These are phyloP conservation scores for Phycomyces blakesleeanus DNA, from an alignment of 192 early-diverging fungal genomes.

Conservation along the genomic window DNA sequence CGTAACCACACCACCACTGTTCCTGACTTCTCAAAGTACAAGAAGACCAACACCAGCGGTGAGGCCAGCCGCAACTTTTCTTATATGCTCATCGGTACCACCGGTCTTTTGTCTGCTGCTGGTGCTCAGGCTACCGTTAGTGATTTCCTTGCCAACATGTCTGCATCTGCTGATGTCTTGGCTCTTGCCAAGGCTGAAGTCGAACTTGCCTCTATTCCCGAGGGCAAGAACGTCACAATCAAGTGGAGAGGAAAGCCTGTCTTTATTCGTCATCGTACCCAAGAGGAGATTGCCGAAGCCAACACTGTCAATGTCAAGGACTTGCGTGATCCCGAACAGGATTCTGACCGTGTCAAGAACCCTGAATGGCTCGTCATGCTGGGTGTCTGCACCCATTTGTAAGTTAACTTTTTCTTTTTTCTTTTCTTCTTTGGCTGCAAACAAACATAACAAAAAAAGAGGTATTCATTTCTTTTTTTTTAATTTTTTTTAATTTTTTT, in stretches of 20 bases:
- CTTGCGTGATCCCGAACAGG: conserved; percentile 89
- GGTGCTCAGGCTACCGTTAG: conserved; percentile 89
- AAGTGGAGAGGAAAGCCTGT: conserved; percentile 99
- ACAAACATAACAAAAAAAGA: no score
- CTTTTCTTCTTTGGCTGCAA: no score
- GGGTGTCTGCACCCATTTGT: conserved; percentile 61
- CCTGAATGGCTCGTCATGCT: conserved; percentile 98
- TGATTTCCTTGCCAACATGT: conserved; percentile 79
- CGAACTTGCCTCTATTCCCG: conserved; percentile 84
- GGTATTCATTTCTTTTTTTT: no score
- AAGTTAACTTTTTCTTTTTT: no score
- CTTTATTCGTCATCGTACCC: conserved; percentile 94
- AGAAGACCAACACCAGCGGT: conserved; percentile 54
- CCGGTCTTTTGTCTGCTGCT: conserved; percentile 74
- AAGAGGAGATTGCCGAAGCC: conserved; percentile 91
- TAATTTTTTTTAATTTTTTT: no score
- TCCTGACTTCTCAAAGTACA: conserved; percentile 77
- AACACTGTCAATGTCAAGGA: conserved; percentile 73
- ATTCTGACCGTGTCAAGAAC: conserved; percentile 83
- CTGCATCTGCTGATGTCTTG: conserved; percentile 96
- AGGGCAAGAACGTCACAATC: conserved; percentile 94
- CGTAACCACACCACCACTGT: conserved; percentile 51
- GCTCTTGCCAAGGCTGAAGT: conserved; percentile 98
- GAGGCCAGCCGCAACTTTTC: conserved; percentile 74
- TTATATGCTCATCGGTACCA: conserved; percentile 94